Base-by-base conservation (phyloP, 495 filamentous ascomycete species). In the Astrothelium macrocarpum region DNA sequence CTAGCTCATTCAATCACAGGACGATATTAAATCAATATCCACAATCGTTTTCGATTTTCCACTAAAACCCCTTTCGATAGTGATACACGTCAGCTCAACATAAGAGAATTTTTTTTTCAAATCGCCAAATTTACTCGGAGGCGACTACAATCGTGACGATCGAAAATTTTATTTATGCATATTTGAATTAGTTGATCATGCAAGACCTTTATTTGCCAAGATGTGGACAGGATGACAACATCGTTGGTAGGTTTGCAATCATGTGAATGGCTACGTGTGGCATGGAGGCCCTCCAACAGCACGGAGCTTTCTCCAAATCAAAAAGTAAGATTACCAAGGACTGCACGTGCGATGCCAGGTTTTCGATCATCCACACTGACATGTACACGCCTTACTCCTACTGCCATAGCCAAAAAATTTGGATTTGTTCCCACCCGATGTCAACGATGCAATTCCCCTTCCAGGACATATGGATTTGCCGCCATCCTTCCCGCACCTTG, bases 401-500 rank as follows among this genome's bases (percentile, higher is more conserved):
- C n/a, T 20, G 43, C 43, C 43, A 49, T 49, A 5, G n/a, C 9
- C 43, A 49, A 18, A 20, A 5, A 49, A 5, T 16, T 49, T 23
- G 45, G 9, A 16, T 12, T 28, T 9, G 11, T 56, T 9, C 5
- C 23, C 9, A 56, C 20, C 7, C 49, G 49, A 20, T n/a, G 29
- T 56, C 49, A 20, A 14, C 43, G 18, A 49, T 18, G 43, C 43
- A 49, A 4, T 29, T 56, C 49, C 49, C 29, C 25, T 26, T 29
- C 49, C 3, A 56, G 49, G 49, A 25, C 49, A 29, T 56, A 25
- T 25, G 49, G 49, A 29, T 32, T 26, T 56, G 16, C 49, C 20
- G 49, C 49, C 49, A 56, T 56, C 23, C 49, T 56, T 56, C 49
- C 49, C 49, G 49, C 49, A 56, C 49, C 49, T 11, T 26, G 49